phyloP scores from a whole-genome alignment of 805 yeast genomes.

The Candida arabinofermentans region DNA sequence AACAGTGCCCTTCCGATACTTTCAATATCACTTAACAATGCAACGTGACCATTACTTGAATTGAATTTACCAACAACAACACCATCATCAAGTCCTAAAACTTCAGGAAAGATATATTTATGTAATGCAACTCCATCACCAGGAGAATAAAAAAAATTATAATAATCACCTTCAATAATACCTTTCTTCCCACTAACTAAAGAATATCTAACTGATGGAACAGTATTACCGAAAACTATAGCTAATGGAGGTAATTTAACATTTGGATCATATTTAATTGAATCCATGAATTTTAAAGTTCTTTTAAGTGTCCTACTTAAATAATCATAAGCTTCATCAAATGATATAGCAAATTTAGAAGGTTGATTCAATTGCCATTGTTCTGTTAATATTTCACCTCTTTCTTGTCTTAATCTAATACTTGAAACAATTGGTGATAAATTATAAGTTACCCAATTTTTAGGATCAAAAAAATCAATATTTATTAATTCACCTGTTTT shows the following conservation, averaged over 20 bases:
- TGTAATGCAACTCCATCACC: slow-evolving; percentile 94
- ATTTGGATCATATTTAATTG: slow-evolving; percentile 49
- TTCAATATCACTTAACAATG: slow-evolving; percentile 67
- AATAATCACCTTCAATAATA: slow-evolving; percentile 67
- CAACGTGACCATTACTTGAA: slow-evolving; percentile 72
- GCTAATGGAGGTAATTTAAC: slow-evolving; percentile 76
- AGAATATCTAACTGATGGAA: slow-evolving; percentile 84
- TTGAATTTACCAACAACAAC: slow-evolving; percentile 66
- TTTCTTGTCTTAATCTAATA: slow-evolving; percentile 28
- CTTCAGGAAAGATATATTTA: slow-evolving; percentile 76
- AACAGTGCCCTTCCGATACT: slow-evolving; percentile 69
- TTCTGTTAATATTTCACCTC: slow-evolving; percentile 8
- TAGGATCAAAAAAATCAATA: slow-evolving; percentile 75
- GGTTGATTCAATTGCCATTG: slow-evolving; percentile 21
- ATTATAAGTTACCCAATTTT: slow-evolving; percentile 74
- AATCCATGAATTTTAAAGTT: slow-evolving; percentile 54
- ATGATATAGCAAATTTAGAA: slow-evolving; percentile 34
- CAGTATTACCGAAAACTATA: slow-evolving; percentile 71
- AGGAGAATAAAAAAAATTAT: slow-evolving; percentile 76
- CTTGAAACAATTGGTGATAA: slow-evolving; percentile 67
- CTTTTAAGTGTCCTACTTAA: slow-evolving; percentile 55
- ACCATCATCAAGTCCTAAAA: slow-evolving; percentile 64
- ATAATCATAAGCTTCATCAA: slow-evolving; percentile 61
- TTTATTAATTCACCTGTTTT: slow-evolving; percentile 54
- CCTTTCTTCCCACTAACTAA: slow-evolving; percentile 59